A percentile compares a stretch with the other conserved stretches of the same genome.
Conservation (phyloP, 352 stramenopile genomes). For the Pythium sp. region DNA sequence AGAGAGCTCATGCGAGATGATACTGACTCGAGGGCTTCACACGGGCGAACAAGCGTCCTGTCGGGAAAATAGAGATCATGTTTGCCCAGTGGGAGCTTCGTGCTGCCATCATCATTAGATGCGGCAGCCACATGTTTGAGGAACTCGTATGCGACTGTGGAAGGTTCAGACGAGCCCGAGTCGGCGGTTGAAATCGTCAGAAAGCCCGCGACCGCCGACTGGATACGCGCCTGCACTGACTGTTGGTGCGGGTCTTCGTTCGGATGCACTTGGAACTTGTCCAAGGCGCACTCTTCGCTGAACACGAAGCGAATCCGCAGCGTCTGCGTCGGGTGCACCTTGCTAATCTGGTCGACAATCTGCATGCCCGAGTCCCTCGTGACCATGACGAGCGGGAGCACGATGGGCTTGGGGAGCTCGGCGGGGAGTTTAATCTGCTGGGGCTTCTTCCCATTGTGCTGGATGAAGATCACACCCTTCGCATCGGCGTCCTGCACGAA, state of each 20-base stretch:
- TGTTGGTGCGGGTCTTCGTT: constrained; percentile 31
- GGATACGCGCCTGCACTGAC: constrained; percentile 39
- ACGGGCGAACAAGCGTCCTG: constrained; percentile 30
- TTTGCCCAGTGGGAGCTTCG: constrained; percentile 43
- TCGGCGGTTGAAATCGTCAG: constrained; percentile 49
- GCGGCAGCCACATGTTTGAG: constrained; percentile 6
- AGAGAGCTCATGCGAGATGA: not conserved
- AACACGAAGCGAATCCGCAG: constrained; percentile 60
- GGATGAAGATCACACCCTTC: constrained; percentile 60
- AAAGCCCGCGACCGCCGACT: constrained; percentile 46
- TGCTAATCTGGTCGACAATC: constrained; percentile 38
- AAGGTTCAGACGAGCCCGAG: constrained; percentile 28
- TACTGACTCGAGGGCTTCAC: constrained; percentile 15
- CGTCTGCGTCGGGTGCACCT: constrained; percentile 25
- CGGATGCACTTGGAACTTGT: constrained; percentile 48
- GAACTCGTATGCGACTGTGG: constrained; percentile 39
- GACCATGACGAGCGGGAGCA: constrained; percentile 64
- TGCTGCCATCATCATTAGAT: not conserved
- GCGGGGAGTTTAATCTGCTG: constrained; percentile 42
- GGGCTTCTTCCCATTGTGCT: constrained; percentile 51
- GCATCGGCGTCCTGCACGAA: constrained; percentile 55
- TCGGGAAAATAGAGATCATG: constrained; percentile 35
- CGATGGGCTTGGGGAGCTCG: constrained; percentile 42
- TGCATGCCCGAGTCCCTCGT: constrained; percentile 53
- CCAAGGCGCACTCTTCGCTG: constrained; percentile 35